Evolutionary conservation across 768 basidiomycete genomes (phyloP).

Genomic region (Tephrocybe sp.): DNA sequence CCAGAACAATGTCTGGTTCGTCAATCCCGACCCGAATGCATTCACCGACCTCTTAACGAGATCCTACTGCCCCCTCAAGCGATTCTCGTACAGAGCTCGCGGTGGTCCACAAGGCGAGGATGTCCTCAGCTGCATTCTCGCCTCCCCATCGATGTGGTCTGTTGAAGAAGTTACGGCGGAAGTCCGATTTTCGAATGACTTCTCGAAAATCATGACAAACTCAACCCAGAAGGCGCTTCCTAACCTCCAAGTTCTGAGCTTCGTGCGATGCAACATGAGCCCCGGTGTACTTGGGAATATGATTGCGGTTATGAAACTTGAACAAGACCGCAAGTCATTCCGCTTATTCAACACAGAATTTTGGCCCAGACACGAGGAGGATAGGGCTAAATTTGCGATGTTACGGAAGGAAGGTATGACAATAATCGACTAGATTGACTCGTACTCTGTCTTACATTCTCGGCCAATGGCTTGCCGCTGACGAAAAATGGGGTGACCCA

Average conservation of each 20-base stretch:
- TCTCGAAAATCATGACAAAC: neutral
- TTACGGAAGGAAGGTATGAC: neutral
- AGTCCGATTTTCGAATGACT: neutral
- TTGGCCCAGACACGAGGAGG: constrained; percentile 3
- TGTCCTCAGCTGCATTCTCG: neutral
- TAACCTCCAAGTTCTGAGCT: neutral
- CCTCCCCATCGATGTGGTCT: constrained; percentile 1
- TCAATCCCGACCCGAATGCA: neutral
- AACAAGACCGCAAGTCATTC: neutral
- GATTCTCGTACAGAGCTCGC: constrained; percentile 1
- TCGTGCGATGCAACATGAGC: neutral
- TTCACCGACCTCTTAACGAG: constrained; percentile 6
- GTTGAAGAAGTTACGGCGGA: constrained; percentile 1
- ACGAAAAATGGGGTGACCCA: no score
- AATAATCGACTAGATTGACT: neutral
- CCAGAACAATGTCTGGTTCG: neutral
- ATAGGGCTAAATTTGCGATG: neutral
- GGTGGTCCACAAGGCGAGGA: neutral
- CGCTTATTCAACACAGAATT: neutral
- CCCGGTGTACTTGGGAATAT: constrained; percentile 5
- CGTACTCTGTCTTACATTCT: no score
- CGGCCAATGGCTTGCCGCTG: no score
- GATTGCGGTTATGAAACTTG: neutral
- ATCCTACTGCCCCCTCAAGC: constrained; percentile 6
- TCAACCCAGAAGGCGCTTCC: neutral